Percentiles rank a stretch among this genome's conserved stretches.
Evolutionary conservation across 2,329 filamentous ascomycete species (phyloP).

Genomic region (Colletotrichum filicis): DNA sequence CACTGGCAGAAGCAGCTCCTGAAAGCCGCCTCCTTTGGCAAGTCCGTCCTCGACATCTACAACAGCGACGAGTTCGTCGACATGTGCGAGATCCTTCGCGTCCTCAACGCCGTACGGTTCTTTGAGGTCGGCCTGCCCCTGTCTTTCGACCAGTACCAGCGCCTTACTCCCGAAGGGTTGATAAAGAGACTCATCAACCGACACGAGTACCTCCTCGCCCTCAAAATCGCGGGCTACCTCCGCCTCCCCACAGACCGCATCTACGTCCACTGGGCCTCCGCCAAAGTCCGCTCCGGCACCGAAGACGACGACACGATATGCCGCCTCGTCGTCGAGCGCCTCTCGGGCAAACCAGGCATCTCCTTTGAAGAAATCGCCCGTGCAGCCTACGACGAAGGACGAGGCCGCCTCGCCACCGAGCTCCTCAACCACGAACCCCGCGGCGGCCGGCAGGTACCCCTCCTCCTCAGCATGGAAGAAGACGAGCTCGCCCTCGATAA

Average conservation of each 20-base stretch:
- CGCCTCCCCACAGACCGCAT: conserved; percentile 88
- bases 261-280: conserved; percentile 96
- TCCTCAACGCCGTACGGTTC: conserved; percentile 91
- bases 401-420: conserved; percentile 87
- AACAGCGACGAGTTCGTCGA: conserved; percentile 99
- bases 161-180: conserved; percentile 89
- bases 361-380: conserved; percentile 95
- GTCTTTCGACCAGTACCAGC: conserved; percentile 93
- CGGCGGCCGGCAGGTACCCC: conserved; percentile 93
- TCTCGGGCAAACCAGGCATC: conserved; percentile 89
- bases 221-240: conserved; percentile 89
- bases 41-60: conserved; percentile 96
- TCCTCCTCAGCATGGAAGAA: conserved; percentile 94
- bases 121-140: conserved; percentile 91
- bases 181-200: conserved; percentile 87
- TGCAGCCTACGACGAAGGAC: conserved; percentile 93
- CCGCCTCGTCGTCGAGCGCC: conserved; percentile 83
- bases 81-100: conserved; percentile 93
- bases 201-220: conserved; percentile 89
- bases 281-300: conserved; percentile 87
- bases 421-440: conserved; percentile 93
- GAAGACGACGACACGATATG: conserved; percentile 92
- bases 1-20: conserved; percentile 96
- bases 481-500: conserved; percentile 96
- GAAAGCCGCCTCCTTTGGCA: conserved; percentile 97